Conservation (phyloP, 208 protist species). For the Wallacemonas rigidus region DNA sequence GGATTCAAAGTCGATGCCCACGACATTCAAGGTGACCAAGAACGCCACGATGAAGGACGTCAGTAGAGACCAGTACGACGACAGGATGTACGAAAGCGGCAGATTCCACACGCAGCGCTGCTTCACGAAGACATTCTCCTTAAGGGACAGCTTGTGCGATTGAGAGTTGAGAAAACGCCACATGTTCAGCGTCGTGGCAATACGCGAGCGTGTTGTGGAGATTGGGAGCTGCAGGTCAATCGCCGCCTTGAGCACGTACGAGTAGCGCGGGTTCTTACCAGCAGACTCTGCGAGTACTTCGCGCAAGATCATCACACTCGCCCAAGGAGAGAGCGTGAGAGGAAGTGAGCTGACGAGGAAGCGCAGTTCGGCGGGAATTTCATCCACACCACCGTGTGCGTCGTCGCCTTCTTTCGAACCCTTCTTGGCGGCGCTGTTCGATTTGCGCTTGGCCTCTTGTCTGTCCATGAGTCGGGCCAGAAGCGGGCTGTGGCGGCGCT, state of each 20-base stretch:
- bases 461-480: conserved; percentile 3
- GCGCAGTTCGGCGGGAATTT: conserved; percentile 84
- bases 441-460: conserved; percentile 1
- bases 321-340: conserved; percentile 82
- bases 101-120: conserved; percentile 83
- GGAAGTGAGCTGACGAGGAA: conserved; percentile 87
- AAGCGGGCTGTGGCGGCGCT: not conserved
- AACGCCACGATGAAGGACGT: conserved; percentile 64
- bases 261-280: conserved; percentile 86
- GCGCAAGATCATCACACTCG: conserved; percentile 83
- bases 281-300: conserved; percentile 87
- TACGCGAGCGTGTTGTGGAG: conserved; percentile 84
- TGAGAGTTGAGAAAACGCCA: conserved; percentile 87
- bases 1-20: conserved; percentile 85
- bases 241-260: conserved; percentile 87
- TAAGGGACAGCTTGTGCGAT: conserved; percentile 76
- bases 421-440: conserved; percentile 2
- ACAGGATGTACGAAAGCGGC: conserved; percentile 84
- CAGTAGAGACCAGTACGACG: conserved; percentile 88
- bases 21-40: conserved; percentile 72
- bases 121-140: conserved; percentile 75
- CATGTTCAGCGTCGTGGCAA: conserved; percentile 89
- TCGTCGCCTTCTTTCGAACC: conserved; percentile 24
- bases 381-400: conserved; percentile 41
- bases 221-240: conserved; percentile 90